A percentile compares a stretch with the other conserved stretches of the same genome.
Evolutionary conservation across 108 stramenopile genomes (phyloP).

Genomic region (Craspedostauros australis): DNA sequence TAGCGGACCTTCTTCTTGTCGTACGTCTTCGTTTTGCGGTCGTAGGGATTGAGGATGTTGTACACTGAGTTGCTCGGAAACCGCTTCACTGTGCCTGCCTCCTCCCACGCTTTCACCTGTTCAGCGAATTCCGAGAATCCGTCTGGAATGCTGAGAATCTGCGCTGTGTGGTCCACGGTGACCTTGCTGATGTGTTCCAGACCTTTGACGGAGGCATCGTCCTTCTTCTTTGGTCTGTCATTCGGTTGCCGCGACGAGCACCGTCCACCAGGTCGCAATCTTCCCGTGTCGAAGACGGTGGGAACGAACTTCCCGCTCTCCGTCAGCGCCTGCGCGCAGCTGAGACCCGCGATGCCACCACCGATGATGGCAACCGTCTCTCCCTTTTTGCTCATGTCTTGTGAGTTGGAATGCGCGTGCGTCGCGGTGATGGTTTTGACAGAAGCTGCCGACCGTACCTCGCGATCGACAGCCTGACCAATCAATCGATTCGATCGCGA

Average conservation of each 20-base stretch:
- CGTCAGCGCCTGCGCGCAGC: constrained; percentile 44
- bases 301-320: constrained; percentile 4
- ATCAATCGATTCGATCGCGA: no score
- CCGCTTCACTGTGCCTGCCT: constrained; percentile 29
- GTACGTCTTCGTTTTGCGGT: not conserved
- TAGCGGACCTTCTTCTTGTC: not conserved
- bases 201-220: not conserved
- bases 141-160: constrained; percentile 40
- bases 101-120: constrained; percentile 65
- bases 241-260: constrained; percentile 49
- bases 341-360: constrained; percentile 74
- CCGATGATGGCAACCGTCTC: constrained; percentile 66
- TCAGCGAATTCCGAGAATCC: constrained; percentile 28
- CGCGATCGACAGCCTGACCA: no score
- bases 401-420: no score
- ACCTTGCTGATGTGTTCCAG: constrained; percentile 1
- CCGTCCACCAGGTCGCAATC: constrained; percentile 74
- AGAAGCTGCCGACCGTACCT: no score
- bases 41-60: constrained; percentile 27
- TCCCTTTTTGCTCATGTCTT: constrained; percentile 1
- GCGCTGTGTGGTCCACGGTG: constrained; percentile 74
- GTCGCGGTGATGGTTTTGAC: no score
- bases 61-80: constrained; percentile 44
- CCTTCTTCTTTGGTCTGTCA: constrained; percentile 23
- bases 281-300: constrained; percentile 74